A percentile compares a stretch with the other conserved stretches of the same genome.
phyloP scores from a whole-genome alignment of 805 yeast species.

The Pichia cephalocereana region DNA sequence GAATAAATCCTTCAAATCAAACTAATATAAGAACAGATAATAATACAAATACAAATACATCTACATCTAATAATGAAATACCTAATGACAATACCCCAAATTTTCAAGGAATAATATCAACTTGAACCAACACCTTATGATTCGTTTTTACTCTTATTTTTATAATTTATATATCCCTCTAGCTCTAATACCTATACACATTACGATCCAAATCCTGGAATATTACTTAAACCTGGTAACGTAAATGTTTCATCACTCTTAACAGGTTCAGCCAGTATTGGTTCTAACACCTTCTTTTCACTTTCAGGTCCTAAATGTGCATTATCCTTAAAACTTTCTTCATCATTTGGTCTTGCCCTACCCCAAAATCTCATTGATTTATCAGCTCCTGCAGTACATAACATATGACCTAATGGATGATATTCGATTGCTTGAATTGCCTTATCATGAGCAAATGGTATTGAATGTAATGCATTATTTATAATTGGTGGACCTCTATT shows the following conservation, averaged over 20 bases:
- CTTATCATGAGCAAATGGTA: slow-evolving; percentile 92
- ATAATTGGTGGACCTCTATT: slow-evolving; percentile 5
- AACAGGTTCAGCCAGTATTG: not conserved
- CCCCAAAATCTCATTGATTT: slow-evolving; percentile 92
- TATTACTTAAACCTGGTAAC: slow-evolving; percentile 13
- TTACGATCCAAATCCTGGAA: slow-evolving; percentile 4
- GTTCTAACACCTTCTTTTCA: not conserved
- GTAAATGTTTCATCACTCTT: not conserved
- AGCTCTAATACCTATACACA: too few relatives aligned
- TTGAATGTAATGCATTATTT: slow-evolving; percentile 32
- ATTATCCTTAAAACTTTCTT: slow-evolving; percentile 70
- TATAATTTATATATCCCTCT: too few relatives aligned
- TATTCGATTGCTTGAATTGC: slow-evolving; percentile 85
- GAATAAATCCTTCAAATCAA: not conserved
- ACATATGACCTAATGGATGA: slow-evolving; percentile 88
- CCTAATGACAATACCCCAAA: too few relatives aligned
- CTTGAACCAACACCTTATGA: too few relatives aligned
- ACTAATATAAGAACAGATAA: slow-evolving; percentile 9
- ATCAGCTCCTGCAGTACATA: slow-evolving; percentile 91
- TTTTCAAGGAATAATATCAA: too few relatives aligned
- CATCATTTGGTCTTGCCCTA: slow-evolving; percentile 84
- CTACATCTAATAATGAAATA: too few relatives aligned
- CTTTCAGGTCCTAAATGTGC: slow-evolving; percentile 45
- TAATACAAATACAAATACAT: slow-evolving; percentile 1
- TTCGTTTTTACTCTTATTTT: too few relatives aligned